Evolutionary conservation across 2,329 filamentous ascomycete genomes (phyloP).

Genomic region (Aspergillus alliaceus): DNA sequence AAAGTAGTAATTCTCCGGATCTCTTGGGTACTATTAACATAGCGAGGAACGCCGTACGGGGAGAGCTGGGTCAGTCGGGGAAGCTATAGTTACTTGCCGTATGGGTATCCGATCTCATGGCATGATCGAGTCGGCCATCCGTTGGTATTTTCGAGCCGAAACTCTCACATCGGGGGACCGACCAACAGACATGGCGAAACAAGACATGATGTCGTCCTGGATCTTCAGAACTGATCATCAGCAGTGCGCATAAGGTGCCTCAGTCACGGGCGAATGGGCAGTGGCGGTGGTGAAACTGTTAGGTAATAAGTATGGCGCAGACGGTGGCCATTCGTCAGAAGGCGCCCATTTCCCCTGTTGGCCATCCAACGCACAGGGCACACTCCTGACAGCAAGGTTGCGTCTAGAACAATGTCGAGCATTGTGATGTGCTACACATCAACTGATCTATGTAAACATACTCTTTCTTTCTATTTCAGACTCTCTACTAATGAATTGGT

Average conservation of each 20-base stretch:
- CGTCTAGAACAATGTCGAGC: constrained; percentile 17
- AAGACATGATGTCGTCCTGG: not conserved
- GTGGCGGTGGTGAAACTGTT: constrained; percentile 26
- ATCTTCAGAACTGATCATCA: constrained; percentile 7
- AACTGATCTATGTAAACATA: not conserved
- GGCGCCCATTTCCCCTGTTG: constrained; percentile 2
- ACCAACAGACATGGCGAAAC: constrained; percentile 1
- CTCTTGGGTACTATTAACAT: not conserved
- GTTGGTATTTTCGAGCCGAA: constrained; percentile 10
- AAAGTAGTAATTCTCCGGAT: not conserved
- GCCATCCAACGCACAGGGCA: constrained; percentile 5
- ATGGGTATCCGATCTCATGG: constrained; percentile 9
- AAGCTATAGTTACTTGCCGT: not conserved
- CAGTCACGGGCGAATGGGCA: constrained; percentile 13
- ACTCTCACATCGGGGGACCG: constrained; percentile 9
- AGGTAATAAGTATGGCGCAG: constrained; percentile 31
- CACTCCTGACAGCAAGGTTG: constrained; percentile 8
- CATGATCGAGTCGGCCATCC: constrained; percentile 17
- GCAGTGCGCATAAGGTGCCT: not conserved
- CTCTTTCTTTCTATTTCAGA: not conserved
- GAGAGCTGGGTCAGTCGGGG: not conserved
- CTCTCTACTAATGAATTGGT: not conserved
- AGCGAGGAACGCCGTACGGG: not conserved
- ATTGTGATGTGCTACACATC: not conserved
- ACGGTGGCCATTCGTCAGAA: constrained; percentile 25